Percentiles rank a stretch among this genome's conserved stretches.
Evolutionary conservation across 2,329 filamentous ascomycete species (phyloP).

Genomic region (Clonostachys rosea): DNA sequence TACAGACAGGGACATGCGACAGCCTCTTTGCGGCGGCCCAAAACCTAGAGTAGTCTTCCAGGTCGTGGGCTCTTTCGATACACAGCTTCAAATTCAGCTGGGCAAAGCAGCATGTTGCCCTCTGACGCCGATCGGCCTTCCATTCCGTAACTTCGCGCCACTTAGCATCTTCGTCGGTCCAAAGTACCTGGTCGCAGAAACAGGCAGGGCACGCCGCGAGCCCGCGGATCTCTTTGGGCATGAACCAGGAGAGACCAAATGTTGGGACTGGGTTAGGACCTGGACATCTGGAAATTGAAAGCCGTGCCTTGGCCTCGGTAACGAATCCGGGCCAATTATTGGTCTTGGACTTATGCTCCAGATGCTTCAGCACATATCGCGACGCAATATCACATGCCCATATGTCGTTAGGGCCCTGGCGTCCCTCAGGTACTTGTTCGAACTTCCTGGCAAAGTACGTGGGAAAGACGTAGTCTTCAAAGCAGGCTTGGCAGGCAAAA

Average conservation of each 20-base stretch:
- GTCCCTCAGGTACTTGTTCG: neutral
- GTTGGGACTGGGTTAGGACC: slow-evolving; percentile 8
- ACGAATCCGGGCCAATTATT: slow-evolving; percentile 25
- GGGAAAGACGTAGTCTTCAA: neutral
- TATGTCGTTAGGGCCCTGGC: neutral
- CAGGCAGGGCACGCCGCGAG: slow-evolving; percentile 28
- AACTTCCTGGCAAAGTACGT: neutral
- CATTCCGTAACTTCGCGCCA: slow-evolving; percentile 9
- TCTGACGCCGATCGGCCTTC: slow-evolving; percentile 13
- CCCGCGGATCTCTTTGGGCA: slow-evolving; percentile 13
- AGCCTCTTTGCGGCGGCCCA: slow-evolving; percentile 22
- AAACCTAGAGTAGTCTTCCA: slow-evolving; percentile 21
- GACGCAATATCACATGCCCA: slow-evolving; percentile 1
- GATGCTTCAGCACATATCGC: slow-evolving; percentile 19
- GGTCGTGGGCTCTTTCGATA: slow-evolving; percentile 17
- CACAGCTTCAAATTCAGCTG: slow-evolving; percentile 20
- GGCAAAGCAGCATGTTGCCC: slow-evolving; percentile 19
- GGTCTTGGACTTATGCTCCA: slow-evolving; percentile 12
- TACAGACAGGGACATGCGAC: slow-evolving; percentile 19
- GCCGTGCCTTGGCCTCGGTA: slow-evolving; percentile 16
- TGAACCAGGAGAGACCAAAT: slow-evolving; percentile 23
- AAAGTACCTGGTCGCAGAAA: slow-evolving; percentile 26
- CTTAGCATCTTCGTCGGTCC: slow-evolving; percentile 17
- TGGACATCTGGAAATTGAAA: slow-evolving; percentile 19
- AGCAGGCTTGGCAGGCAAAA: neutral